These are phyloP conservation scores for Goffeauzyma gilvescens DNA, from an alignment of 768 basidiomycete genomes.

Conservation along the genomic window DNA sequence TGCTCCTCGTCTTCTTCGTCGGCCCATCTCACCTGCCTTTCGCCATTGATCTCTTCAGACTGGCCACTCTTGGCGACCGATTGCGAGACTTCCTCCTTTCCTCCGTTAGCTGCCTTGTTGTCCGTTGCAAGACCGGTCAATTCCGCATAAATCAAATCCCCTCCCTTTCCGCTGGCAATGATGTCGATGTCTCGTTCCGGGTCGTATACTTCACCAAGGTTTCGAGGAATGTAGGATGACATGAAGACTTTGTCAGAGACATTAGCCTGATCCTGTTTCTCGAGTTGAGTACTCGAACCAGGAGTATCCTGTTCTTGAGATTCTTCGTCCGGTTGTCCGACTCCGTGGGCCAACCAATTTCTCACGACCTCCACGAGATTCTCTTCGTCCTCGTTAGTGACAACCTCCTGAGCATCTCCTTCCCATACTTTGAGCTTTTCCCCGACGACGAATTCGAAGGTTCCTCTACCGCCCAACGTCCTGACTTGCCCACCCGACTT, in stretches of 20 bases:
- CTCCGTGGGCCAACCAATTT: conserved; percentile 29
- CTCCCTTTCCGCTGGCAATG: conserved; percentile 49
- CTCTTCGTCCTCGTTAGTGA: conserved; percentile 17
- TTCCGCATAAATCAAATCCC: conserved; percentile 64
- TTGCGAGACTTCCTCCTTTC: conserved; percentile 15
- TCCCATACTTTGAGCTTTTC: conserved; percentile 32
- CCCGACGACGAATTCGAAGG: conserved; percentile 73
- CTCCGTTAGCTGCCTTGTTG: conserved; percentile 8
- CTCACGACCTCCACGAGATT: conserved; percentile 24
- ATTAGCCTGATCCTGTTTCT: conserved; percentile 35
- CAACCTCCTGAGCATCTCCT: conserved; percentile 10
- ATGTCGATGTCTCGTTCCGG: conserved; percentile 78
- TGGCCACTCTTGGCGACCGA: conserved; percentile 17
- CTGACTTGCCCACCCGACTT: conserved; percentile 41
- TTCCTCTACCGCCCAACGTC: conserved; percentile 57
- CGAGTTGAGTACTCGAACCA: neutral
- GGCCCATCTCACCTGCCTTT: conserved; percentile 9
- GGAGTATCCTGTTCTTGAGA: too few species aligned
- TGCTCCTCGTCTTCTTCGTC: conserved; percentile 29
- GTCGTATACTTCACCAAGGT: conserved; percentile 78
- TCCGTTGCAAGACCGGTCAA: conserved; percentile 50
- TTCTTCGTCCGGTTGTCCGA: conserved; percentile 6
- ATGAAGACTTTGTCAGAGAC: conserved; percentile 83
- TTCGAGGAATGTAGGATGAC: conserved; percentile 78
- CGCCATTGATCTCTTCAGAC: conserved; percentile 30